Conservation (phyloP, 108 stramenopile genomes). For the Pseudonitzschia delicatissima region DNA sequence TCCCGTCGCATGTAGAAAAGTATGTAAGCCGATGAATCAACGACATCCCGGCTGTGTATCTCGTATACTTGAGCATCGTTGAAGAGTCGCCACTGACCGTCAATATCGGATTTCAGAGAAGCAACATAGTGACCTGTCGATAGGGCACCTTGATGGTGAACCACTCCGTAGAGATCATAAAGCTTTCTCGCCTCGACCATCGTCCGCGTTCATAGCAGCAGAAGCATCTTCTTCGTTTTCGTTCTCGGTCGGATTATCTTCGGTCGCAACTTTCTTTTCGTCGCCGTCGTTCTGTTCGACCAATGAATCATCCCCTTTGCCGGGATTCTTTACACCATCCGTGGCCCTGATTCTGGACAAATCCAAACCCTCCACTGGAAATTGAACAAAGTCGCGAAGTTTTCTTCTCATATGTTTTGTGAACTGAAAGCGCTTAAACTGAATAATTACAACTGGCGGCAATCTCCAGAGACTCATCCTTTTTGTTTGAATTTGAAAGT, state of each 20-base stretch:
- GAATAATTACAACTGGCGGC: slow-evolving; percentile 93
- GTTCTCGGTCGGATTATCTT: neutral
- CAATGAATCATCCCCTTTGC: neutral
- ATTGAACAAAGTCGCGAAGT: slow-evolving; percentile 89
- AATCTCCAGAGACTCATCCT: slow-evolving; percentile 88
- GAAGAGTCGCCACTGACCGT: slow-evolving; percentile 88
- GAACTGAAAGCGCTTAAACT: slow-evolving; percentile 95
- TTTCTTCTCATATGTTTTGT: slow-evolving; percentile 88
- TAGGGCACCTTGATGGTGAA: slow-evolving; percentile 89
- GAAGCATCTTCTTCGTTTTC: slow-evolving; percentile 3
- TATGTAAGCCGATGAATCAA: slow-evolving; percentile 88
- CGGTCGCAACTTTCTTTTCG: neutral
- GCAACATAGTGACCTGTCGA: slow-evolving; percentile 90
- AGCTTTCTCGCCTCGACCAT: slow-evolving; percentile 54
- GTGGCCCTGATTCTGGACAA: slow-evolving; percentile 76
- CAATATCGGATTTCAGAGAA: slow-evolving; percentile 78
- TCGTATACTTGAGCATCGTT: slow-evolving; percentile 88
- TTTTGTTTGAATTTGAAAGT: slow-evolving; percentile 85
- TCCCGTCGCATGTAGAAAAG: slow-evolving; percentile 86
- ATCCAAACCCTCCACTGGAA: slow-evolving; percentile 89
- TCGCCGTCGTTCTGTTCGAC: neutral
- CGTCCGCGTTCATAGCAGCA: slow-evolving; percentile 22
- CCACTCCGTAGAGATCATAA: slow-evolving; percentile 88
- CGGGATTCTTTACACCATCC: slow-evolving; percentile 27
- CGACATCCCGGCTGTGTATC: slow-evolving; percentile 76